phyloP scores from a whole-genome alignment of 2,329 filamentous ascomycete genomes.

The Diaporthe amygdali region DNA sequence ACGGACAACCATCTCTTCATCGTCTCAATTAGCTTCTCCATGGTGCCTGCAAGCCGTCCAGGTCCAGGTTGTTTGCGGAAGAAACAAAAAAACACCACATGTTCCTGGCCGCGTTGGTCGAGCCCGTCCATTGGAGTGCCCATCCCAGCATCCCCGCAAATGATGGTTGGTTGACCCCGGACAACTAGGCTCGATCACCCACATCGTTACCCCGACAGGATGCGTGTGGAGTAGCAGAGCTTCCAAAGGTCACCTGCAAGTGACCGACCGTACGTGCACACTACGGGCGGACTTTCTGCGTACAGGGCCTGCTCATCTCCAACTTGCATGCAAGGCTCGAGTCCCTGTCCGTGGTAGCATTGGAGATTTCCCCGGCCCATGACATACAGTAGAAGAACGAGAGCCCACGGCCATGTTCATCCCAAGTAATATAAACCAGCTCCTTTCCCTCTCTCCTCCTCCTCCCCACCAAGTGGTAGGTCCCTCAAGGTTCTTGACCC shows the following conservation, averaged over 20 bases:
- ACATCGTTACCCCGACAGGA: not conserved
- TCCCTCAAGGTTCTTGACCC: not conserved
- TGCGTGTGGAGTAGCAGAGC: constrained; percentile 6
- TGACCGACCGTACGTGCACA: no score
- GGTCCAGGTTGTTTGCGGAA: not conserved
- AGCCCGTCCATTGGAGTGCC: not conserved
- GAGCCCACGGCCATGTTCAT: not conserved
- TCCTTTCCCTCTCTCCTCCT: not conserved
- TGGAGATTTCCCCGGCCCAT: constrained; percentile 8
- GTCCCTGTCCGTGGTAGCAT: constrained; percentile 12
- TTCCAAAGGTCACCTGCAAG: constrained; percentile 2
- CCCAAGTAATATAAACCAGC: not conserved
- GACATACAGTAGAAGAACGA: constrained; percentile 7
- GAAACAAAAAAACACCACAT: constrained; percentile 6
- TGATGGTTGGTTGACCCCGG: constrained; percentile 7
- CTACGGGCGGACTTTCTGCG: not conserved
- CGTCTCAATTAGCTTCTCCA: not conserved
- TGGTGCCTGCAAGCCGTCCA: not conserved
- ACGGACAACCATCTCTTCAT: not conserved
- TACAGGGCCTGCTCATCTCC: not conserved
- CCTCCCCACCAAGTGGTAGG: not conserved
- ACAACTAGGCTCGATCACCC: not conserved
- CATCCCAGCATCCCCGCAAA: constrained; percentile 10
- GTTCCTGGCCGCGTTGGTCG: constrained; percentile 8
- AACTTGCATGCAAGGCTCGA: constrained; percentile 1